Evolutionary conservation across 208 protist species (phyloP).

Genomic region (Crithidia expoeki): DNA sequence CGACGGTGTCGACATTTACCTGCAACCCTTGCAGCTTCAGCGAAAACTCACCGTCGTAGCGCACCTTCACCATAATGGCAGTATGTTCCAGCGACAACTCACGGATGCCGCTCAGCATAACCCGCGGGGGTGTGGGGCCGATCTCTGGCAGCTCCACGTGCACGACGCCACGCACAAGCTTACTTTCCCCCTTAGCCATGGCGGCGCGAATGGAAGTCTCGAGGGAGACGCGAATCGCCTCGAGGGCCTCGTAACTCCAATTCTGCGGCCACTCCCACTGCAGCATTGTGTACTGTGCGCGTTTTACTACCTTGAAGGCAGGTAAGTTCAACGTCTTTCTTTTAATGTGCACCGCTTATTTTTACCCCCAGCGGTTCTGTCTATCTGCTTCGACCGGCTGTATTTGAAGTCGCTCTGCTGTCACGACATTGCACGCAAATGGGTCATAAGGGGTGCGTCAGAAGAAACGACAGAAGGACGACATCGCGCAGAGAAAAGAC

Average conservation of each 20-base stretch:
- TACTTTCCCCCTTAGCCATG: constrained; percentile 66
- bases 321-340: too few species aligned
- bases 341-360: too few species aligned
- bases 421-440: too few species aligned
- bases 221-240: constrained; percentile 73
- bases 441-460: too few species aligned
- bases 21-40: constrained; percentile 79
- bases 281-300: too few species aligned
- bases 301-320: too few species aligned
- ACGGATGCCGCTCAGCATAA: constrained; percentile 75
- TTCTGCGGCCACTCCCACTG: constrained; percentile 86
- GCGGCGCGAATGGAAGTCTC: constrained; percentile 72
- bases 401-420: too few species aligned
- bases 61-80: constrained; percentile 81
- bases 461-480: too few species aligned
- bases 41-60: constrained; percentile 81
- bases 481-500: too few species aligned
- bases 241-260: constrained; percentile 65
- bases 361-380: too few species aligned
- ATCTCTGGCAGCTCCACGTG: constrained; percentile 76
- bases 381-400: too few species aligned
- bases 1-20: constrained; percentile 88
- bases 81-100: constrained; percentile 78
- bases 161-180: constrained; percentile 78
- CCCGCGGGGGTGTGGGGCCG: constrained; percentile 71